Conservation (phyloP, 257 asterid species). For the Prunella vulgaris region DNA sequence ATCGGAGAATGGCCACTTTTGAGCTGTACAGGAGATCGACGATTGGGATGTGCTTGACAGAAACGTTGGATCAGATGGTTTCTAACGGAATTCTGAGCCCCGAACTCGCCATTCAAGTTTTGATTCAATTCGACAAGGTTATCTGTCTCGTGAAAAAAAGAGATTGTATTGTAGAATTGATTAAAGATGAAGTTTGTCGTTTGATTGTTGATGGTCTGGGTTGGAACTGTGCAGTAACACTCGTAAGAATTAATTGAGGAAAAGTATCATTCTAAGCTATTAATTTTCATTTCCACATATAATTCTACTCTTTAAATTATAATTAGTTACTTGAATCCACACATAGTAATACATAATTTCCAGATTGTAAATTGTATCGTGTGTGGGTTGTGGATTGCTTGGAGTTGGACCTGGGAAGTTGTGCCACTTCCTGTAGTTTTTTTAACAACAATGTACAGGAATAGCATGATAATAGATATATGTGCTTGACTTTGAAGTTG, state of each 20-base stretch:
- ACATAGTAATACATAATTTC: not conserved
- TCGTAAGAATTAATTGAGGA: not conserved
- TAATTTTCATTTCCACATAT: not conserved
- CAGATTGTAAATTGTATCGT: not conserved
- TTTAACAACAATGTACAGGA: not conserved
- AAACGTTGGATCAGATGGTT: constrained; percentile 92
- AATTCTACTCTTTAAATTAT: not conserved
- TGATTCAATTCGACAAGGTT: constrained; percentile 96
- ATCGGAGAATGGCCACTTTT: constrained; percentile 72
- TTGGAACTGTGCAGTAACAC: not conserved
- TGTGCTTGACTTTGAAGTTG: constrained; percentile 10
- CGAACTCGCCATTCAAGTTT: constrained; percentile 86
- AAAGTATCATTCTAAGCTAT: not conserved
- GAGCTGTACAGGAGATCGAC: constrained; percentile 93
- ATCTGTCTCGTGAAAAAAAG: not conserved
- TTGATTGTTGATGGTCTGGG: not conserved
- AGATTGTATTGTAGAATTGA: not conserved
- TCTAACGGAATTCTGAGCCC: constrained; percentile 70
- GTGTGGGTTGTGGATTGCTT: not conserved
- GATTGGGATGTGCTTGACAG: constrained; percentile 92
- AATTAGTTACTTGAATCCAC: not conserved
- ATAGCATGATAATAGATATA: not conserved
- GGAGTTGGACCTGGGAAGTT: not conserved
- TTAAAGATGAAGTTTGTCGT: not conserved
- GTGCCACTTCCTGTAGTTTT: not conserved